These are phyloP conservation scores for Yamadazyma phyllophila DNA, from an alignment of 805 yeast genomes.

Conservation along the genomic window DNA sequence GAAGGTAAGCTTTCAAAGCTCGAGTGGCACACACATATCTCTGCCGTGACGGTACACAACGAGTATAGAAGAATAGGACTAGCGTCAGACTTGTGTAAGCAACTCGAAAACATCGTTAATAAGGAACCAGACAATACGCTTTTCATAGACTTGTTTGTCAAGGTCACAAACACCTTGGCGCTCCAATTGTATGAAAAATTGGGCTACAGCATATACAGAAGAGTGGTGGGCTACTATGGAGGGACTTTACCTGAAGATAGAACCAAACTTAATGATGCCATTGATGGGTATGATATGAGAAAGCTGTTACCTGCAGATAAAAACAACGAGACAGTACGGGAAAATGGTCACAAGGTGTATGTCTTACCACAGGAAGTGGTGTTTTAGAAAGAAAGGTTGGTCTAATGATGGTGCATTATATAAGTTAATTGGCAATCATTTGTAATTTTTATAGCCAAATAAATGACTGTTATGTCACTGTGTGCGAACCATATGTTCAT, in stretches of 20 bases:
- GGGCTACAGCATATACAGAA: conserved; percentile 79
- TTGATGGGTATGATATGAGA: conserved; percentile 90
- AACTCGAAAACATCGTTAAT: conserved; percentile 70
- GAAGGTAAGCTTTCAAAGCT: conserved; percentile 67
- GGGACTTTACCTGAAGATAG: conserved; percentile 45
- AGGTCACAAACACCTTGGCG: conserved; percentile 79
- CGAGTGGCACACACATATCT: conserved; percentile 96
- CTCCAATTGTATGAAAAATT: conserved; percentile 78
- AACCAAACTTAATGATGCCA: conserved; percentile 54
- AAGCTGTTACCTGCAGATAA: conserved; percentile 58
- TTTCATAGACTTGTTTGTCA: conserved; percentile 88
- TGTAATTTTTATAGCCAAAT: no score
- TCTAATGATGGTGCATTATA: no score
- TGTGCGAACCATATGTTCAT: neutral
- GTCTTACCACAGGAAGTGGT: conserved; percentile 66
- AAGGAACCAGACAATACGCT: conserved; percentile 72
- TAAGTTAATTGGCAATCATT: no score
- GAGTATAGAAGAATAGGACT: conserved; percentile 81
- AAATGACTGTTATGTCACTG: no score
- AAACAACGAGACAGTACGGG: conserved; percentile 51
- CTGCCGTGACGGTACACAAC: conserved; percentile 89
- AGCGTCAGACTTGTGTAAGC: conserved; percentile 74
- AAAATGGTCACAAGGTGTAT: conserved; percentile 57
- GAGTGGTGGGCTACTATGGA: conserved; percentile 90
- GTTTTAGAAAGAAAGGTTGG: conserved; percentile 34